Evolutionary conservation across 2,329 filamentous ascomycete species (phyloP), one percentile per base, ranked within the genome.

Genomic region (Alternaria sp.): DNA sequence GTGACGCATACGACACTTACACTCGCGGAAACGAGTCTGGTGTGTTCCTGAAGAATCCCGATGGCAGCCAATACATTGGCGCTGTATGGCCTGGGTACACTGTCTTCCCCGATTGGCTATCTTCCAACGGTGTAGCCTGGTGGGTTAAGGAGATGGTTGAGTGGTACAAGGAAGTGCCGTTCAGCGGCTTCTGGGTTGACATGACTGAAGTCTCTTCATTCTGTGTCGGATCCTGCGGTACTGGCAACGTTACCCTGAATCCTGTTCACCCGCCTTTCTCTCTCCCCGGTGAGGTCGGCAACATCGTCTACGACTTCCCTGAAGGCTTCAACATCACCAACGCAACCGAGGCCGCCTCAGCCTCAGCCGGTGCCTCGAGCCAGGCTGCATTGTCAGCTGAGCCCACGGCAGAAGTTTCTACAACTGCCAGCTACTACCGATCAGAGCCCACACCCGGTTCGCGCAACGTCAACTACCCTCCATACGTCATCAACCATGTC

Each of bases 401-500:
- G 28, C 19, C 54, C 4, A 17, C 19, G 13, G 64, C 70, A 2
- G 59, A 58, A 7, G 69, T 70, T 25, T 75, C 77, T 3, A 72
- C 73, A 3, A 76, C 78, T 0, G 75, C 71, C 3, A 80, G 79
- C 13, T 90, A 88, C 69, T 76, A 88, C 52, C 84, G 86, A 5
- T 88, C 86, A 0, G 89, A 83, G 1, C 87, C 89, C 2, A 91
- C 88, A 0, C 83, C 87, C 0, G 90, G 89, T 1, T 82, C 83
- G 12, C 86, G 92, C 19, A 86, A 93, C 70, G 80, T 95, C 60
- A 88, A 93, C 71, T 85, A 89, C 69, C 92, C 92, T 21, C 90
- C 92, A 3, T 96, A 95, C 72, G 87, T 88, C 6, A 90, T 95
- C 73, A 89, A 93, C 76, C 87, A 94, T 75, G 86, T 89, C 44